Evolutionary conservation across 805 yeast species (phyloP).

Genomic region (Zygotorulaspora danielsina): DNA sequence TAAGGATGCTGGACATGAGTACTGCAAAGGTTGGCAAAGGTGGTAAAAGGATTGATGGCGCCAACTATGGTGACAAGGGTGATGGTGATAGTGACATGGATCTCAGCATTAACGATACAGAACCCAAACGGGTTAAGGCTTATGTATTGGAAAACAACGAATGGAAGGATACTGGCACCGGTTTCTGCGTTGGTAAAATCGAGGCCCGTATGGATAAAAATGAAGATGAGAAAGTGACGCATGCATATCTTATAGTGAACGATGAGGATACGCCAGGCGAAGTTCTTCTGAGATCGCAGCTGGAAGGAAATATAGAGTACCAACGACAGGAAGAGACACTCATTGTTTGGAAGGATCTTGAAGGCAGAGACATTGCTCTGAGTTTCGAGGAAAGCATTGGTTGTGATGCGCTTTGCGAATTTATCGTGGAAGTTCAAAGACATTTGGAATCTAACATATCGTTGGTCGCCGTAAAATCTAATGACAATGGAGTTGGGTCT

Average conservation of each 20-base stretch:
- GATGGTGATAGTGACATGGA: constrained; percentile 3
- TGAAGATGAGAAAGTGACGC: constrained; percentile 15
- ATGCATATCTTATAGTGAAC: constrained; percentile 64
- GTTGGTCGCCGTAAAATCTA: constrained; percentile 60
- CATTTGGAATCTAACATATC: constrained; percentile 61
- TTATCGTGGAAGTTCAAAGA: constrained; percentile 64
- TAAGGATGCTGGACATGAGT: constrained; percentile 3
- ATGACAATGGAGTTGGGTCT: constrained; percentile 46
- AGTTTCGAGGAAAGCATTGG: constrained; percentile 92
- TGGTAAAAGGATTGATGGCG: too few relatives aligned
- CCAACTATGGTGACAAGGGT: too few relatives aligned
- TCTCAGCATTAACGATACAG: constrained; percentile 20
- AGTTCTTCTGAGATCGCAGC: constrained; percentile 55
- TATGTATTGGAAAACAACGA: constrained; percentile 73
- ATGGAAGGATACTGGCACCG: constrained; percentile 93
- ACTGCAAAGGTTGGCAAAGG: too few relatives aligned
- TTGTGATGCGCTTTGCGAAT: constrained; percentile 78
- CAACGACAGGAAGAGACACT: constrained; percentile 93
- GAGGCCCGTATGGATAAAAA: constrained; percentile 11
- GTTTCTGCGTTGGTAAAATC: constrained; percentile 75
- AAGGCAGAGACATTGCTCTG: constrained; percentile 73
- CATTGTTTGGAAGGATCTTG: constrained; percentile 85
- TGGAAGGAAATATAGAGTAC: constrained; percentile 76
- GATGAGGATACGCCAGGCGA: constrained; percentile 62
- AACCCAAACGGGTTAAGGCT: constrained; percentile 83